These are phyloP conservation scores for Tylopilus vinaceipallidus DNA, from an alignment of 768 basidiomycete species.

Conservation along the genomic window DNA sequence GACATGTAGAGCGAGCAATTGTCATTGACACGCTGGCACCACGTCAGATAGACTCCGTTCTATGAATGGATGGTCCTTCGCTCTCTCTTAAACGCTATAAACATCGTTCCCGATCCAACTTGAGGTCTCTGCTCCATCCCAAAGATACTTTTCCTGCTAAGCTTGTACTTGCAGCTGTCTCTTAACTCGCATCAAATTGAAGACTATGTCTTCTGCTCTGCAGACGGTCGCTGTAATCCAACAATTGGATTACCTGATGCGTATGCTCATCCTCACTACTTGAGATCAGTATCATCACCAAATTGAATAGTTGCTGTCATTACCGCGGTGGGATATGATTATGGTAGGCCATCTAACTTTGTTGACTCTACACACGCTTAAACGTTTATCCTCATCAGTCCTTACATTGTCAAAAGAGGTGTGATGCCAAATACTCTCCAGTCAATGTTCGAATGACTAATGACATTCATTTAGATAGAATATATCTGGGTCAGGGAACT, in stretches of 20 bases:
- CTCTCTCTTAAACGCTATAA: too few species aligned
- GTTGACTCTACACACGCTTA: background rate
- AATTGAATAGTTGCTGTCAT: background rate
- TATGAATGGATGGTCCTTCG: too few species aligned
- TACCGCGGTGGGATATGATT: background rate
- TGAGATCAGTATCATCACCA: too few species aligned
- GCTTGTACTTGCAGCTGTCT: background rate
- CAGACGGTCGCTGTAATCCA: background rate
- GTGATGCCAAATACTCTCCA: background rate
- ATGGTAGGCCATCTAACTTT: background rate
- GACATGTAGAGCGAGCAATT: too few species aligned
- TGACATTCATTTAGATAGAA: constrained; percentile 1
- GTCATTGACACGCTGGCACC: too few species aligned
- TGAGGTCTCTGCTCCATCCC: too few species aligned
- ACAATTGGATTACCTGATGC: background rate
- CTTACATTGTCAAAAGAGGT: background rate
- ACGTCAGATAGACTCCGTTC: too few species aligned
- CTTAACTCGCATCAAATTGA: background rate
- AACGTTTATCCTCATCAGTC: background rate
- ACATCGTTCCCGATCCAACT: too few species aligned
- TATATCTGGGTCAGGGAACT: constrained; percentile 5
- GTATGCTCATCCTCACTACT: background rate
- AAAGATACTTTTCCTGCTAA: background rate
- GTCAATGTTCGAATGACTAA: background rate
- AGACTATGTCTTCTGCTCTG: background rate